Percentiles rank a stretch among this genome's conserved stretches.
These are phyloP conservation scores for Talaromyces rugulosus DNA, from an alignment of 2,329 filamentous ascomycete species.

Conservation along the genomic window DNA sequence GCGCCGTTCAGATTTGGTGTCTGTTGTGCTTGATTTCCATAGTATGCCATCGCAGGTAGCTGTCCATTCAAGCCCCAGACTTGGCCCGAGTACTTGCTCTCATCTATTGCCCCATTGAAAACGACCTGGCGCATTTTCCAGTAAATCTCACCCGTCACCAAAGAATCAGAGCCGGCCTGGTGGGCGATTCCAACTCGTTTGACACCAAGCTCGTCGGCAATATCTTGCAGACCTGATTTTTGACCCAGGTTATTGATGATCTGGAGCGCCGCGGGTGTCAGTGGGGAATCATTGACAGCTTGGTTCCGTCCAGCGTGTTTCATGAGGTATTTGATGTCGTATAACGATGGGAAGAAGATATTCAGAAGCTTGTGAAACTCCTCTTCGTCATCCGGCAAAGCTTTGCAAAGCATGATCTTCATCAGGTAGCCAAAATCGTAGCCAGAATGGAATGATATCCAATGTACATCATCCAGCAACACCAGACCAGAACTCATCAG, in stretches of 20 bases:
- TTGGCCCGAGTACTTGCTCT: slow-evolving; percentile 76
- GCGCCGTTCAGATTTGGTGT: slow-evolving; percentile 54
- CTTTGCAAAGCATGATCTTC: slow-evolving; percentile 81
- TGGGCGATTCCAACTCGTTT: slow-evolving; percentile 84
- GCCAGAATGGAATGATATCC: slow-evolving; percentile 96
- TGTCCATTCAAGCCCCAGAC: slow-evolving; percentile 85
- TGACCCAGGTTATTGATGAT: slow-evolving; percentile 81
- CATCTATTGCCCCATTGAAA: slow-evolving; percentile 75
- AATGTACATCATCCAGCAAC: slow-evolving; percentile 80
- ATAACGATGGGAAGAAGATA: slow-evolving; percentile 87
- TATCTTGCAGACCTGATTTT: slow-evolving; percentile 88
- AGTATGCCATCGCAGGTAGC: slow-evolving; percentile 49
- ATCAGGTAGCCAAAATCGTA: slow-evolving; percentile 98
- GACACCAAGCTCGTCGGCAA: slow-evolving; percentile 87
- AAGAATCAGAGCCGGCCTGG: slow-evolving; percentile 87
- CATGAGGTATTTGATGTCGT: slow-evolving; percentile 97
- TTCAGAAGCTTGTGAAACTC: slow-evolving; percentile 86
- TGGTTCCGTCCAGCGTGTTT: slow-evolving; percentile 75
- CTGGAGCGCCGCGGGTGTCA: slow-evolving; percentile 62
- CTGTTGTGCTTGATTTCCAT: slow-evolving; percentile 39
- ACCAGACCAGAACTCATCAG: slow-evolving; percentile 90
- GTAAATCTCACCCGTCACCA: slow-evolving; percentile 90
- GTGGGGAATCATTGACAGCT: slow-evolving; percentile 59
- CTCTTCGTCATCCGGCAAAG: slow-evolving; percentile 81
- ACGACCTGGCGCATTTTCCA: slow-evolving; percentile 88